Conservation (phyloP, 768 basidiomycete genomes). For the Daedaleopsis nitida region DNA sequence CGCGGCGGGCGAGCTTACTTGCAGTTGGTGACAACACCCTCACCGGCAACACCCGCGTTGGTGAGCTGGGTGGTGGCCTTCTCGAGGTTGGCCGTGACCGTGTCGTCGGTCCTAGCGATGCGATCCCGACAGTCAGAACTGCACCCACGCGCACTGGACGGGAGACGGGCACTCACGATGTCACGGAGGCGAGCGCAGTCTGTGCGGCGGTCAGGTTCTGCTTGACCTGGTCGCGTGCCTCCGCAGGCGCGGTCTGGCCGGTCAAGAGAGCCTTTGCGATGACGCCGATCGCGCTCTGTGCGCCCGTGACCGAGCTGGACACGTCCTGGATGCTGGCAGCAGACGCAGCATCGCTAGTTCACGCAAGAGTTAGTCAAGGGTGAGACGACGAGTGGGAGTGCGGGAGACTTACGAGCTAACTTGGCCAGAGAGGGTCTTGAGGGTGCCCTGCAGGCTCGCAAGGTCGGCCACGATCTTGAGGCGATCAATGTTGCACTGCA, state of each 20-base stretch:
- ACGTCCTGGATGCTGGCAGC: conserved; percentile 5
- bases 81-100: conserved; percentile 5
- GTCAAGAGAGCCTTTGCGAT: conserved; percentile 28
- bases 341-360: conserved; percentile 8
- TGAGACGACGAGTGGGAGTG: background rate
- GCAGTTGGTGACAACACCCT: conserved; percentile 28
- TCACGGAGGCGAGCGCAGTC: conserved; percentile 7
- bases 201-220: conserved; percentile 20
- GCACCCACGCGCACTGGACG: background rate
- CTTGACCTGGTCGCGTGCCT: conserved; percentile 24
- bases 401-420: conserved; percentile 9
- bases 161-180: conserved; percentile 5
- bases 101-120: conserved; percentile 14
- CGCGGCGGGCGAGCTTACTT: conserved; percentile 11
- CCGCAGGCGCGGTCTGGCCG: conserved; percentile 26
- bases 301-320: conserved; percentile 11
- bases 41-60: conserved; percentile 17
- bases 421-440: conserved; percentile 23
- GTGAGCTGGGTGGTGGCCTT: conserved; percentile 21
- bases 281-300: conserved; percentile 21
- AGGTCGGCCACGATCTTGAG: conserved; percentile 32
- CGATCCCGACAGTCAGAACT: background rate
- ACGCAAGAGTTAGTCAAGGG: background rate
- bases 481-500: conserved; percentile 37
- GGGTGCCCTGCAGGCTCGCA: conserved; percentile 20